Evolutionary conservation across 345 rosid genomes (phyloP), one percentile per base, ranked within the genome.

Genomic region (Psidium friedrichsthalianum): DNA sequence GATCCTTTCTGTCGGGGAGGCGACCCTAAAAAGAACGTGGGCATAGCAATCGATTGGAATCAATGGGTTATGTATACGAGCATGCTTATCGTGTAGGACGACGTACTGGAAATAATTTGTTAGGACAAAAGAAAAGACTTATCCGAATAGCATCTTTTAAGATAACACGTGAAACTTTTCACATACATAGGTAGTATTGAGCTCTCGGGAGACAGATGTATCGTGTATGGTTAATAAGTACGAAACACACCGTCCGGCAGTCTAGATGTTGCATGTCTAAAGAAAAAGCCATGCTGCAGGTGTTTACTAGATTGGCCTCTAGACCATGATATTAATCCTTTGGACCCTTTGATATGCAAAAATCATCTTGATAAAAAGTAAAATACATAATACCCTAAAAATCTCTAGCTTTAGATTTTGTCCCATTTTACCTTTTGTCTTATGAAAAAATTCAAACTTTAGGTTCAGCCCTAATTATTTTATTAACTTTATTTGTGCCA

Each of bases 11-110:
- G 29, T 27, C 21, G 8, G 0, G 29, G 21, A 36, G 21, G 40
- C 16, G 2, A 61, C 5, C 74, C 1, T 0, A 3, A 61, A 15
- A 21, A 29, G 44, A 2, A 64, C 3, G 78, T 32, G 16, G 32
- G 78, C 78, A 64, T 0, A 4, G 22, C 24, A 12, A 22, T 21
- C 9, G n/a, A 3, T 21, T 52, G 18, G 18, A 52, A 52, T 69
- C 47, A 6, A 6, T 10, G 0, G 1, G 40, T 36, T 27, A 27
- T 1, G 40, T 6, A 0, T 1, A 14, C 2, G 3, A 16, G 22
- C 12, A 55, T 3, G 57, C 11, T 55, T 55, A 8, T 8, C 10
- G 6, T 2, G 1, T 55, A 24, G 10, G 22, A 21, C 3, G 16
- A 15, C 14, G 10, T 29, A 0, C 29, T 15, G 5, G 11, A 15